Evolutionary conservation across 2,329 filamentous ascomycete genomes (phyloP), one percentile per base, ranked within the genome.

Genomic region (Ceratocystis papillata): DNA sequence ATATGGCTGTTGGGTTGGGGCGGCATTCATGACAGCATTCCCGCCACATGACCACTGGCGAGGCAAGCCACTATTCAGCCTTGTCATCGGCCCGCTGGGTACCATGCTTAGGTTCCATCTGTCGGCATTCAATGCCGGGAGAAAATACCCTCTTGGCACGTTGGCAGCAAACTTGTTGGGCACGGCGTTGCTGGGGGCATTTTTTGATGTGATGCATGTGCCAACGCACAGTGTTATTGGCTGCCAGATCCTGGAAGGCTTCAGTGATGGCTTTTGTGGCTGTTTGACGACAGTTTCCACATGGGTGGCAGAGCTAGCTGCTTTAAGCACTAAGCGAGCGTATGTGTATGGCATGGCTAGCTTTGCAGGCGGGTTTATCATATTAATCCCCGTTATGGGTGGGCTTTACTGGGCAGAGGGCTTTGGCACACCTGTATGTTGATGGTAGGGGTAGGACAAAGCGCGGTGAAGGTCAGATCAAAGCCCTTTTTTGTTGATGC

Each of bases 1-100:
- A 3, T 86, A 81, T 76, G 87, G 86, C 1, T 84, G 81, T 72
- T 97, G 92, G 93, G 74, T 93, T 15, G 90, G 85, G 1, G 87
- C 90, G 0, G 74, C 94, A 1, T 73, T 94, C 28, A 78, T 96
- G 66, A 80, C 84, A 46, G 82, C 88, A 62, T 84, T 87, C 70
- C 89, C 90, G 0, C 90, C 89, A 0, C 57, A 37, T 17, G 62
- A 28, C 20, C 80, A 87, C 69, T 96, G 91, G 92, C 88, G 92
- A 48, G 87, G 88, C 1, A 77, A 86, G 60, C 87, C 83, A 0
- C 77, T 89, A 0, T 93, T 96, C 71, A 83, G 90, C 0, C 78
- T 94, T 30, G 85, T 91, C 1, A 94, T 96, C 71, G 88, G 90
- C 0, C 93, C 93, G 0, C 70, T 90, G 0, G 93, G 93, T 0